These are phyloP conservation scores for Penicillium freii DNA, from an alignment of 2,329 filamentous ascomycete species.

Conservation along the genomic window DNA sequence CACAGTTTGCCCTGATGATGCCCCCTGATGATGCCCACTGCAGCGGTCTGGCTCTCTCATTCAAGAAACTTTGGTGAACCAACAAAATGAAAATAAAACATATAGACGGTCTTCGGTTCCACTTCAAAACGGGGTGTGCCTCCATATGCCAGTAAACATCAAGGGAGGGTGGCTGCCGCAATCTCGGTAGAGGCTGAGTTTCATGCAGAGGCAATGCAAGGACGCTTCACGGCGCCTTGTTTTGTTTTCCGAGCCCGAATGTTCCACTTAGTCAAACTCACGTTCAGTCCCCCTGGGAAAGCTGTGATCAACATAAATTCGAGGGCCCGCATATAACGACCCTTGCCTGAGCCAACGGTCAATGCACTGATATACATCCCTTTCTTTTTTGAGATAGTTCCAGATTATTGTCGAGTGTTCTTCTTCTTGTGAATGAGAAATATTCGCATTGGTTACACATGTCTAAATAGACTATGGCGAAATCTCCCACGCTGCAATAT, in stretches of 20 bases:
- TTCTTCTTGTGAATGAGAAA: not conserved
- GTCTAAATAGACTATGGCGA: not conserved
- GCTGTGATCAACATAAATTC: not conserved
- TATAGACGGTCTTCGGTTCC: not conserved
- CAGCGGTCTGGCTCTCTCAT: too few relatives aligned
- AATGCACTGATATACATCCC: not conserved
- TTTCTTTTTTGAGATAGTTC: not conserved
- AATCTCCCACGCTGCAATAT: not conserved
- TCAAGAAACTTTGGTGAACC: too few relatives aligned
- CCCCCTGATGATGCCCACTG: too few relatives aligned
- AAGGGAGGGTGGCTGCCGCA: not conserved
- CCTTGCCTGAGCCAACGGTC: slow-evolving; percentile 7
- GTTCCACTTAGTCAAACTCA: not conserved
- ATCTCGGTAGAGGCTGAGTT: not conserved
- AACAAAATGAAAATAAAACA: not conserved
- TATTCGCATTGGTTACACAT: not conserved
- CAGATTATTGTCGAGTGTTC: not conserved
- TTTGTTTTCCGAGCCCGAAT: not conserved
- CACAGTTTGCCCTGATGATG: not conserved
- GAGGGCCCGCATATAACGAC: not conserved
- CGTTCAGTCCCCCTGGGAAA: not conserved
- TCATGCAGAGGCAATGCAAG: not conserved
- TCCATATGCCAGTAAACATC: not conserved
- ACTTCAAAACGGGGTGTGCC: not conserved
- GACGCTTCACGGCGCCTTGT: not conserved